Base-by-base conservation (phyloP, 139 green algal species). In the Picochlorum sp. region DNA sequence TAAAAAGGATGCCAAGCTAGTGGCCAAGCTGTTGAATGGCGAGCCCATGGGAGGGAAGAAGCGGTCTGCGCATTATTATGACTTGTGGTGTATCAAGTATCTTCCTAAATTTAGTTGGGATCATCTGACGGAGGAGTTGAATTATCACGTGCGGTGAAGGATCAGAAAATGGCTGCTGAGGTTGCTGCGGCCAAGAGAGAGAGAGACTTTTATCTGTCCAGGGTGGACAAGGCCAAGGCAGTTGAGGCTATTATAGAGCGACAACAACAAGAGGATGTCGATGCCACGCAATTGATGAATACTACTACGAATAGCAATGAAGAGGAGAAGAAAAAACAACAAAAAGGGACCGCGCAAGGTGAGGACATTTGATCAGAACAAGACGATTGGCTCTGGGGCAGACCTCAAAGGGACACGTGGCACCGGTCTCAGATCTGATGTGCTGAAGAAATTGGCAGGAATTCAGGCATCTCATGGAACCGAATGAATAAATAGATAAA, bases 61-160 rank as follows among this genome's bases (percentile, higher is more conserved):
- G 26, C 80, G 88, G 23, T 87, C 72, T 23, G 80, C 81, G 3
- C 91, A 96, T 79, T 79, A 86, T 62, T 95, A 85, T 63, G 92
- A 98, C 77, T 85, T 98, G 5, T 98, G 92, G 92, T 81, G 56
- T 54, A 74, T 97, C 14, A 96, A 96, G 76, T 97, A 96, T 72
- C 80, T 97, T 18, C 79, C 84, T 9, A 91, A 92, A 45, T 97
- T 96, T 76, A 96, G 95, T 69, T 97, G 91, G 87, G 90, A 98
- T 63, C 74, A 95, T 47, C 73, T 98, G 2, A 98, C 87, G 18
- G 91, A 97, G 66, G 91, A 98, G 65, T 92, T 97, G 41, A 78
- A 86, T 26, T 84, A 85, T 54, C 75, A 86, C 75, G 79, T 24
- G 81, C 82, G 16, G 77, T 95, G 26, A 67, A 86, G 6, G 92